Evolutionary conservation across 257 asterid species (phyloP).

Genomic region (Solanum neorickii): DNA sequence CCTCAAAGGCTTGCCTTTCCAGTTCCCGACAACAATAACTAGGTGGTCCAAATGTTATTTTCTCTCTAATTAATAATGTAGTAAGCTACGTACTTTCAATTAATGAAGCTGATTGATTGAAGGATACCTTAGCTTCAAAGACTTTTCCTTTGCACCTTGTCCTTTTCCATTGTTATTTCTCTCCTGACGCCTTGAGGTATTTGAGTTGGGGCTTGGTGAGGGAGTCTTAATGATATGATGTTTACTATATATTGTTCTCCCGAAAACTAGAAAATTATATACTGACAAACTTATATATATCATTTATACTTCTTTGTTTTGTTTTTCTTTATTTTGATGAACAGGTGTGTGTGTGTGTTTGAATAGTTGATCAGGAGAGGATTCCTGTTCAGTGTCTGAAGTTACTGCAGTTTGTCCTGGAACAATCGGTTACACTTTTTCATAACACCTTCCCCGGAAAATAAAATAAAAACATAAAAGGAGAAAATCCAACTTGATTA

Average conservation of each 20-base stretch:
- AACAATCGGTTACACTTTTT: neutral
- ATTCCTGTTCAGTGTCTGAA: neutral
- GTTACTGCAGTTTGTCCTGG: neutral
- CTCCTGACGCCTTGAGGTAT: neutral
- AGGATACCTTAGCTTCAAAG: neutral
- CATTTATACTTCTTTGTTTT: neutral
- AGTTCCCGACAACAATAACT: conserved; percentile 62
- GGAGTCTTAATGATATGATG: neutral
- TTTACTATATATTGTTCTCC: neutral
- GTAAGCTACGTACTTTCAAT: neutral
- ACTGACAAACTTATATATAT: neutral
- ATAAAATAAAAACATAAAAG: neutral
- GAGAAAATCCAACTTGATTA: neutral
- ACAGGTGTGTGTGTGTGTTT: neutral
- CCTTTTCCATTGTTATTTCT: neutral
- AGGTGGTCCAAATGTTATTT: conserved; percentile 30
- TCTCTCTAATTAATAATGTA: neutral
- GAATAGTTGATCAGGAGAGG: neutral
- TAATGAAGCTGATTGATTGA: neutral
- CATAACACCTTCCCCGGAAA: neutral
- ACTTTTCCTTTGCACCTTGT: neutral
- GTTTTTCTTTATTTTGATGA: neutral
- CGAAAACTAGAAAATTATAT: neutral
- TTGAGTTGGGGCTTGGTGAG: neutral
- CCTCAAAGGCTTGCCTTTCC: conserved; percentile 82